Evolutionary conservation across 2,329 filamentous ascomycete genomes (phyloP).

Genomic region (Sporothrix pallida): DNA sequence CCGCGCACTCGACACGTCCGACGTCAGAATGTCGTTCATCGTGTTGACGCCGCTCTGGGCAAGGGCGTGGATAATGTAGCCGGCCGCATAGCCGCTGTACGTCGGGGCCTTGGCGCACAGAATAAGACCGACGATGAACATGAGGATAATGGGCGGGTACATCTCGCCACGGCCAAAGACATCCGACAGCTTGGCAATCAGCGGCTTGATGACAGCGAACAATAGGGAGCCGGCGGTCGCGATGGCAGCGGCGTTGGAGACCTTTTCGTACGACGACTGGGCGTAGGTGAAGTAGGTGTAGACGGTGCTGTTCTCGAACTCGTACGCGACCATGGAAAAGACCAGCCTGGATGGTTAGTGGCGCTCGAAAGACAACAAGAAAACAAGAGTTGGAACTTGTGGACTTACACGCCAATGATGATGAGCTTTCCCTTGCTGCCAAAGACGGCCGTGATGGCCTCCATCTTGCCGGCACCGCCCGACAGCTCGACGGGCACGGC

Average conservation of each 20-base stretch:
- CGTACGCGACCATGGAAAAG: conserved; percentile 35
- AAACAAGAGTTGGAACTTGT: neutral
- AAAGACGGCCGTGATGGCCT: conserved; percentile 15
- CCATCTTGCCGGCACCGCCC: conserved; percentile 19
- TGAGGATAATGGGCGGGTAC: conserved; percentile 59
- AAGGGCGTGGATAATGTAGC: conserved; percentile 64
- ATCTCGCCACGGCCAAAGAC: conserved; percentile 63
- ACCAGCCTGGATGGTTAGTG: neutral
- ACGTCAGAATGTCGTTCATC: conserved; percentile 67
- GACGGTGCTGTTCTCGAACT: conserved; percentile 44
- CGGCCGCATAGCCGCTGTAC: conserved; percentile 58
- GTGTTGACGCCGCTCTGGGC: conserved; percentile 65
- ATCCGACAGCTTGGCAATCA: conserved; percentile 65
- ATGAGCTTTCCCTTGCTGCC: conserved; percentile 10
- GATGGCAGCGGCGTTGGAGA: conserved; percentile 44
- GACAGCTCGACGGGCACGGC: conserved; percentile 2
- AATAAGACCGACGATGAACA: conserved; percentile 63
- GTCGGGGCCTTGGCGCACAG: conserved; percentile 59
- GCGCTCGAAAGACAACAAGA: neutral
- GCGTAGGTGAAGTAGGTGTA: conserved; percentile 45
- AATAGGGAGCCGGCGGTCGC: conserved; percentile 47
- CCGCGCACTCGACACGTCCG: conserved; percentile 61
- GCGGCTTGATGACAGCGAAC: conserved; percentile 62
- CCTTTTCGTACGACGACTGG: conserved; percentile 43
- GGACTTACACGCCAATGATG: conserved; percentile 7